These are phyloP conservation scores for Amphirosellinia nigrospora DNA, from an alignment of 495 filamentous ascomycete species.

Conservation along the genomic window DNA sequence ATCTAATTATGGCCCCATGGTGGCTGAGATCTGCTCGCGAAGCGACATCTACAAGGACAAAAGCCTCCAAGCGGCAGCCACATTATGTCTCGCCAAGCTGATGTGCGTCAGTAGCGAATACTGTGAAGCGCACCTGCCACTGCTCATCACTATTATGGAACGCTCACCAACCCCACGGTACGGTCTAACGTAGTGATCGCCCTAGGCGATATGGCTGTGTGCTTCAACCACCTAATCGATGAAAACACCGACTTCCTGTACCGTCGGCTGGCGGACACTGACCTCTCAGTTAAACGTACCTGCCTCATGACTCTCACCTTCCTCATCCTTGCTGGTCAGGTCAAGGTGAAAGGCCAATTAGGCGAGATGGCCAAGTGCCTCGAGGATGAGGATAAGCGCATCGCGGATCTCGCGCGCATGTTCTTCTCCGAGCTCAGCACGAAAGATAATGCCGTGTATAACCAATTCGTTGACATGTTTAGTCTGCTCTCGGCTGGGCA, in stretches of 20 bases:
- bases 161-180: conserved; percentile 85
- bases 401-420: conserved; percentile 92
- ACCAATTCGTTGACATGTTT: conserved; percentile 99
- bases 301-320: conserved; percentile 99
- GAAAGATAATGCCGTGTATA: conserved; percentile 99
- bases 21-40: conserved; percentile 90
- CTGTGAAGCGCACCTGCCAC: conserved; percentile 89
- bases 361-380: conserved; percentile 99
- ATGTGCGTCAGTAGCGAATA: conserved; percentile 97
- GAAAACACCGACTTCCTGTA: conserved; percentile 99
- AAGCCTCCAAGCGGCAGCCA: conserved; percentile 88
- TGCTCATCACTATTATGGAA: conserved; percentile 98
- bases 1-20: conserved; percentile 86
- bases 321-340: conserved; percentile 94
- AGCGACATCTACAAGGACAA: conserved; percentile 88
- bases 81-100: conserved; percentile 95
- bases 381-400: conserved; percentile 91
- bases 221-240: conserved; percentile 99
- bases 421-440: conserved; percentile 97
- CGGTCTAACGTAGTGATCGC: conserved; percentile 96
- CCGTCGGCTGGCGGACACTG: conserved; percentile 84
- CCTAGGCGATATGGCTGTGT: conserved; percentile 97
- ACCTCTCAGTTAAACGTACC: conserved; percentile 91
- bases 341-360: conserved; percentile 99
- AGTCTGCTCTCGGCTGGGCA: conserved; percentile 83